Percentiles rank a stretch among this genome's conserved stretches.
Evolutionary conservation across 2,329 filamentous ascomycete genomes (phyloP).

Genomic region (Incumbomyces lentus): DNA sequence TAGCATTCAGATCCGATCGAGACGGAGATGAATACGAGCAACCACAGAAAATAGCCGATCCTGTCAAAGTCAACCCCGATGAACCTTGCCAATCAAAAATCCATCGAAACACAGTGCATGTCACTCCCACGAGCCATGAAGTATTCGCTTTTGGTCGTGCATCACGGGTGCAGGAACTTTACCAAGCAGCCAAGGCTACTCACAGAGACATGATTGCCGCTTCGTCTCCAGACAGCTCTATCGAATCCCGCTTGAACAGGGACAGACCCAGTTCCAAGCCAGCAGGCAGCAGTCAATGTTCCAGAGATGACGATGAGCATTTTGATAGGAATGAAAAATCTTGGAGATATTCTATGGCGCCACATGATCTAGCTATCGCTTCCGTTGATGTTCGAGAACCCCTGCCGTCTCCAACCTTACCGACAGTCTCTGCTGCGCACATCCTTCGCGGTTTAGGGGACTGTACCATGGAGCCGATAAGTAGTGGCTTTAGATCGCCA

Average conservation of each 20-base stretch:
- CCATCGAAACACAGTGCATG: background rate
- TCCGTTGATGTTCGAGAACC: constrained; percentile 21
- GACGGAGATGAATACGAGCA: background rate
- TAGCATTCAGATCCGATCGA: constrained; percentile 14
- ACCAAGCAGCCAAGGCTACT: constrained; percentile 19
- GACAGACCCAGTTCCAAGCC: background rate
- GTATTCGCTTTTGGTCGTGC: constrained; percentile 16
- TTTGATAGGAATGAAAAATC: constrained; percentile 3
- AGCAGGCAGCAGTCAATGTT: background rate
- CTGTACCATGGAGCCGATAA: constrained; percentile 13
- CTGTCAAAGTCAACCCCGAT: background rate
- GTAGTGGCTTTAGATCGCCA: constrained; percentile 20
- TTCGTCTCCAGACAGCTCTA: constrained; percentile 18
- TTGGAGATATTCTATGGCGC: constrained; percentile 21
- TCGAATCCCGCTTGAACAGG: constrained; percentile 15
- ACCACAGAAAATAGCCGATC: background rate
- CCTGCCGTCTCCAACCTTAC: constrained; percentile 19
- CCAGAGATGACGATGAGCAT: background rate
- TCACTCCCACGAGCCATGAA: constrained; percentile 10
- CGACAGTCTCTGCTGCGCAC: constrained; percentile 4
- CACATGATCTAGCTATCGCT: constrained; percentile 12
- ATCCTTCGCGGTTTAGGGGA: background rate
- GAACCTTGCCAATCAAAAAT: background rate
- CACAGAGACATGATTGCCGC: constrained; percentile 18
- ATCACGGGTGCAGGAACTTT: constrained; percentile 18